Conservation (phyloP, 139 green algal genomes). For the Volvox africanus region DNA sequence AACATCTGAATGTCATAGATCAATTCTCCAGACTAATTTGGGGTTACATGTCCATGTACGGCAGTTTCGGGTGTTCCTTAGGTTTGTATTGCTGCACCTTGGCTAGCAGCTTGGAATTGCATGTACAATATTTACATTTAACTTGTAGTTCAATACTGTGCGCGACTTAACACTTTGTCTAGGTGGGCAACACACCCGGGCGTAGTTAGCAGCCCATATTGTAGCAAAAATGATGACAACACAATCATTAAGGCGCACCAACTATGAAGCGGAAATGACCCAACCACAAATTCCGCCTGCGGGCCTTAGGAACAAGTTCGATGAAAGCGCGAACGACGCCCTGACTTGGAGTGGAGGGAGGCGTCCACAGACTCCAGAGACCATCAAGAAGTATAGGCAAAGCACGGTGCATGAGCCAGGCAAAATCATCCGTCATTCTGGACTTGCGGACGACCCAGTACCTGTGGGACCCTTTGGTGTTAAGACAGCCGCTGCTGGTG, state of each 20-base stretch:
- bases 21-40: no score
- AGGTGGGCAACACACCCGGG: not conserved
- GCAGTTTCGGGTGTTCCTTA: not conserved
- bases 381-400: constrained; percentile 75
- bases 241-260: constrained; percentile 15
- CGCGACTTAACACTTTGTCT: not conserved
- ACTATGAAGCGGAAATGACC: constrained; percentile 52
- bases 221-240: constrained; percentile 32
- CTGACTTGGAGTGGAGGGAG: constrained; percentile 53
- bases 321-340: constrained; percentile 62
- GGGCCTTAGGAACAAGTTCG: constrained; percentile 34
- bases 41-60: not conserved
- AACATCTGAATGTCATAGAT: no score
- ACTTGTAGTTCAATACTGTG: not conserved
- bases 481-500: constrained; percentile 41
- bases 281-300: constrained; percentile 53
- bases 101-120: no score
- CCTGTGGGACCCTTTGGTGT: constrained; percentile 66
- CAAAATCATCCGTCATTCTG: constrained; percentile 70
- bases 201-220: not conserved
- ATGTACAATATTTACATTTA: not conserved
- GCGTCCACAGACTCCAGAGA: constrained; percentile 65
- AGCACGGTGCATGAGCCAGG: constrained; percentile 76
- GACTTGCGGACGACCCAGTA: constrained; percentile 63
- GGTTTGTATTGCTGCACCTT: not conserved